Conservation (phyloP, 73 alveolate genomes). For the Paramecium caudatum region DNA sequence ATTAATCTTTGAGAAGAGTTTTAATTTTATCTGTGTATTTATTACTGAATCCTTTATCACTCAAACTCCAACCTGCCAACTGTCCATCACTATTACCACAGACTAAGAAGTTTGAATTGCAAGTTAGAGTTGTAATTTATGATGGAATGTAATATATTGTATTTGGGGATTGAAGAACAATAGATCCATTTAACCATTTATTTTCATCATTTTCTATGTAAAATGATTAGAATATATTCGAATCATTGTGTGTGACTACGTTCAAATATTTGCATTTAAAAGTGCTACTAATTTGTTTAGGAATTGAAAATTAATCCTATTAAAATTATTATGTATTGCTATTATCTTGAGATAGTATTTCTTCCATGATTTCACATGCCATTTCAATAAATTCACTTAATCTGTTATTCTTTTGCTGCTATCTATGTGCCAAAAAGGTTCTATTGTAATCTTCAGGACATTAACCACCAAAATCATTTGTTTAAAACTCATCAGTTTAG, state of each 20-base stretch:
- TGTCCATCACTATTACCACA: slow-evolving; percentile 52
- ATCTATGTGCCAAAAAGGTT: background rate
- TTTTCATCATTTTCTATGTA: background rate
- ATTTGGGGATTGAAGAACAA: slow-evolving; percentile 16
- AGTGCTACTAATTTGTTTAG: background rate
- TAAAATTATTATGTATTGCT: background rate
- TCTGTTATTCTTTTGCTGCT: background rate
- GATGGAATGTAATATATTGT: background rate
- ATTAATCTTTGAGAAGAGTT: background rate
- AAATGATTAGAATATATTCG: background rate
- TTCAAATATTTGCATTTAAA: background rate
- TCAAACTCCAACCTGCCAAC: slow-evolving; percentile 23
- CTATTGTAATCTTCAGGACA: slow-evolving; percentile 50
- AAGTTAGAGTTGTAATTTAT: slow-evolving; percentile 4
- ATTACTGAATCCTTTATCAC: background rate
- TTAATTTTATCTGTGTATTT: background rate
- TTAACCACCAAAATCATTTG: slow-evolving; percentile 34
- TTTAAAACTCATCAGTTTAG: background rate
- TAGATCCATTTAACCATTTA: slow-evolving; percentile 54
- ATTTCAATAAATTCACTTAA: slow-evolving; percentile 26
- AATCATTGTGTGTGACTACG: slow-evolving; percentile 8
- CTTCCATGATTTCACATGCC: background rate
- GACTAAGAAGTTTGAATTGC: background rate
- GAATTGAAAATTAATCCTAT: slow-evolving; percentile 3
- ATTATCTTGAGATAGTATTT: background rate